phyloP scores from a whole-genome alignment of 1,284 basidiomycete genomes.

The Tilletia setariae region DNA sequence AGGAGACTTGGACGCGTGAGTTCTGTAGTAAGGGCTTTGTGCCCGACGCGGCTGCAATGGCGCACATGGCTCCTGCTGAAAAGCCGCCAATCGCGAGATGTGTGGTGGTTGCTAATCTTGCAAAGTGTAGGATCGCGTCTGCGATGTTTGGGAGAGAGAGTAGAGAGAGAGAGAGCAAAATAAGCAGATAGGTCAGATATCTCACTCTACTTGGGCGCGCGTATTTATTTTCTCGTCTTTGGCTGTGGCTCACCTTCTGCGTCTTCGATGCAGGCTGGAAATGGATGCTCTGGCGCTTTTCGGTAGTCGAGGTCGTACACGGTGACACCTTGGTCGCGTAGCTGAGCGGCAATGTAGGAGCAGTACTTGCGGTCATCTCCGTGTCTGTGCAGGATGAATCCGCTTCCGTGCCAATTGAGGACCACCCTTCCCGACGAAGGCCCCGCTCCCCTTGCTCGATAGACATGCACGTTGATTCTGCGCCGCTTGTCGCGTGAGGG shows the following conservation, averaged over 20 bases:
- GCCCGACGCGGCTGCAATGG: neutral
- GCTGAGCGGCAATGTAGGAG: constrained; percentile 5
- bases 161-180: too few species aligned
- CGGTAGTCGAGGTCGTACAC: constrained; percentile 8
- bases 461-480: neutral
- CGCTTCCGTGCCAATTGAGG: constrained; percentile 10
- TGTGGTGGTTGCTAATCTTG: neutral
- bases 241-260: neutral
- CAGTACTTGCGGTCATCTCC: neutral
- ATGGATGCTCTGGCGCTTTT: constrained; percentile 8
- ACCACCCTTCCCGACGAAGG: neutral
- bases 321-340: neutral
- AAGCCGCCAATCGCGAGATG: constrained; percentile 7
- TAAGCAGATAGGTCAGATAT: too few species aligned
- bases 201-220: too few species aligned
- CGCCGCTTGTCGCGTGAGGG: neutral
- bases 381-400: neutral
- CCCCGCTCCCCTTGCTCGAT: neutral
- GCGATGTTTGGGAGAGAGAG: too few species aligned
- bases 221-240: too few species aligned
- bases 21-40: constrained; percentile 6
- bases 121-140: constrained; percentile 11
- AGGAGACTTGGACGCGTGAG: neutral
- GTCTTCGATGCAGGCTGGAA: constrained; percentile 2
- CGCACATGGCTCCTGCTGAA: neutral